These are phyloP conservation scores for Vigna mungo DNA, from an alignment of 306 rosid species.

Conservation along the genomic window DNA sequence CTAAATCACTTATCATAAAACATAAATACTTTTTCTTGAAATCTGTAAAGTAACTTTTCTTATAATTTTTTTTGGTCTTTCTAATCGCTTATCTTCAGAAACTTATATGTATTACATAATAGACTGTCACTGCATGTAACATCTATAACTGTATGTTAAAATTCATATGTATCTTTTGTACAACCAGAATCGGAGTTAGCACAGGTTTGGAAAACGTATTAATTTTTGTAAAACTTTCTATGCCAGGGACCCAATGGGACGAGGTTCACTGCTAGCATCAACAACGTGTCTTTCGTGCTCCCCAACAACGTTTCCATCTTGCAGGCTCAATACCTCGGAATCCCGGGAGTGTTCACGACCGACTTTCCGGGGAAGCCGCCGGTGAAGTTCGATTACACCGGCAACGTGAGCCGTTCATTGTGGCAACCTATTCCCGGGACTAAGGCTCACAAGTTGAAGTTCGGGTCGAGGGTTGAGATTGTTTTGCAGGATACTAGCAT, in stretches of 20 bases:
- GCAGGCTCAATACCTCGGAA: constrained; percentile 71
- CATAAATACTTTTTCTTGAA: no score
- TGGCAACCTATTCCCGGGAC: constrained; percentile 82
- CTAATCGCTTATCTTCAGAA: no score
- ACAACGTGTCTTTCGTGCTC: constrained; percentile 78
- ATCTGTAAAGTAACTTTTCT: no score
- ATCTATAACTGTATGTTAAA: no score
- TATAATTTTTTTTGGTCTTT: no score
- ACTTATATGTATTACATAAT: no score
- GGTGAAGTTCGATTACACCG: constrained; percentile 73
- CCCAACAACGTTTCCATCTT: constrained; percentile 71
- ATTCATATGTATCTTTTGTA: no score
- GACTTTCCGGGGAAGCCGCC: constrained; percentile 85
- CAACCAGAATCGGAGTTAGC: no score
- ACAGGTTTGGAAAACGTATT: no score
- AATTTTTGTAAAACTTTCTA: no score
- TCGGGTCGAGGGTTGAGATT: constrained; percentile 76
- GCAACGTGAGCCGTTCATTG: constrained; percentile 82
- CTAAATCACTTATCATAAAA: no score
- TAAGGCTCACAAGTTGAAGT: constrained; percentile 65
- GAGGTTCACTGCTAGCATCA: constrained; percentile 85
- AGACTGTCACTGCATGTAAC: no score
- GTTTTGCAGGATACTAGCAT: constrained; percentile 89
- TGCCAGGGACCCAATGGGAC: constrained; percentile 95
- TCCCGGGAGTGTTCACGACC: constrained; percentile 71